Evolutionary conservation across 192 early-diverging fungal species (phyloP).

Genomic region (Chytriomyces sp.): DNA sequence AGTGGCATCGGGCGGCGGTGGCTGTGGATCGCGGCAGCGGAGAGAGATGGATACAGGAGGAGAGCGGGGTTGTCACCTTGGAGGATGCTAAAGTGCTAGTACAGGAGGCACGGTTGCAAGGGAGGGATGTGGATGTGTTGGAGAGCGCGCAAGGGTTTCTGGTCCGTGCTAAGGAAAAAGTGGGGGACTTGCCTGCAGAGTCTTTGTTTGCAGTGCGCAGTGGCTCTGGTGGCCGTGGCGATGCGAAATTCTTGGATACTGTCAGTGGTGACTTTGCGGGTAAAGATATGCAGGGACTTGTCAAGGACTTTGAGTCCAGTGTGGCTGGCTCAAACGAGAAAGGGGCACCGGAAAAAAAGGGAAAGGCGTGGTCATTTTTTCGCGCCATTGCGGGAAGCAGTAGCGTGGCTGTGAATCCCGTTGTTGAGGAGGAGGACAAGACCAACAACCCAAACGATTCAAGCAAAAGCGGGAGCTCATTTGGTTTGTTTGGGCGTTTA

Average conservation of each 20-base stretch:
- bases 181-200: background rate
- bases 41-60: background rate
- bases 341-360: background rate
- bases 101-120: conserved; percentile 16
- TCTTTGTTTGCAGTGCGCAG: background rate
- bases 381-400: background rate
- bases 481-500: no score
- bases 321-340: background rate
- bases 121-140: conserved; percentile 18
- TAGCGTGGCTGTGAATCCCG: background rate
- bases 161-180: background rate
- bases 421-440: background rate
- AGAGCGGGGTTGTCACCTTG: conserved; percentile 14
- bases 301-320: conserved; percentile 15
- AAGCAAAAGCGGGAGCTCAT: no score
- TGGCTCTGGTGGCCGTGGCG: background rate
- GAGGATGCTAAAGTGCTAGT: conserved; percentile 28
- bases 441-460: no score
- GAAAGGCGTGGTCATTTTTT: conserved; percentile 24
- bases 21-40: background rate
- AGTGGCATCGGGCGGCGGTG: conserved; percentile 9
- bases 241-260: conserved; percentile 20
- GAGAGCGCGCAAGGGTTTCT: conserved; percentile 8
- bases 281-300: conserved; percentile 27
- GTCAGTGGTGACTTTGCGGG: conserved; percentile 28